These are phyloP conservation scores for Rutstroemia sp. DNA, from an alignment of 2,329 filamentous ascomycete genomes.

Conservation along the genomic window DNA sequence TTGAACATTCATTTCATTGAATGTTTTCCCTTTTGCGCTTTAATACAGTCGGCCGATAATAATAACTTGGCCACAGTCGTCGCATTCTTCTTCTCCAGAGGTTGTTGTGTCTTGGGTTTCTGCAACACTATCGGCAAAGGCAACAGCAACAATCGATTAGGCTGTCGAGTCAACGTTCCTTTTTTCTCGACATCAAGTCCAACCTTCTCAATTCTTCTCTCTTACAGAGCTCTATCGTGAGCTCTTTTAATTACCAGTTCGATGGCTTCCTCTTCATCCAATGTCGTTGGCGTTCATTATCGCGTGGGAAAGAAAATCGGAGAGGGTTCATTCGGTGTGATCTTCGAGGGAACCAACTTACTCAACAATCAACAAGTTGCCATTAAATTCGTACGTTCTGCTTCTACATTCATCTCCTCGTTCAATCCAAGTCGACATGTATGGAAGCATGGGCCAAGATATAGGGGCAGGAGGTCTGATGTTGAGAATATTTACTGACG, in stretches of 20 bases:
- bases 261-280: constrained; percentile 48
- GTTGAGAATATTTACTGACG: neutral
- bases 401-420: neutral
- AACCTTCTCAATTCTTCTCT: neutral
- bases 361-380: constrained; percentile 98
- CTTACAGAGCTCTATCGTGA: constrained; percentile 15
- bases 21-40: constrained; percentile 3
- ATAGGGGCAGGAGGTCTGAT: neutral
- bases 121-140: constrained; percentile 9
- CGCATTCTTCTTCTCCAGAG: constrained; percentile 15
- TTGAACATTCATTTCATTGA: constrained; percentile 1
- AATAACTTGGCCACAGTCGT: constrained; percentile 14
- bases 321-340: constrained; percentile 96
- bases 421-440: neutral
- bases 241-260: constrained; percentile 12
- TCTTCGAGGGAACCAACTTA: constrained; percentile 97
- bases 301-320: constrained; percentile 99
- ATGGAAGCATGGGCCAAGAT: neutral
- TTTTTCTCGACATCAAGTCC: constrained; percentile 7
- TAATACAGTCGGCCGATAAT: neutral
- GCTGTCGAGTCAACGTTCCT: constrained; percentile 15
- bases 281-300: constrained; percentile 98
- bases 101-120: constrained; percentile 13
- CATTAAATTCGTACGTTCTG: constrained; percentile 86
- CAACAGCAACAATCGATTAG: constrained; percentile 5